phyloP scores from a whole-genome alignment of 768 basidiomycete genomes.

The Suillus brevipes region DNA sequence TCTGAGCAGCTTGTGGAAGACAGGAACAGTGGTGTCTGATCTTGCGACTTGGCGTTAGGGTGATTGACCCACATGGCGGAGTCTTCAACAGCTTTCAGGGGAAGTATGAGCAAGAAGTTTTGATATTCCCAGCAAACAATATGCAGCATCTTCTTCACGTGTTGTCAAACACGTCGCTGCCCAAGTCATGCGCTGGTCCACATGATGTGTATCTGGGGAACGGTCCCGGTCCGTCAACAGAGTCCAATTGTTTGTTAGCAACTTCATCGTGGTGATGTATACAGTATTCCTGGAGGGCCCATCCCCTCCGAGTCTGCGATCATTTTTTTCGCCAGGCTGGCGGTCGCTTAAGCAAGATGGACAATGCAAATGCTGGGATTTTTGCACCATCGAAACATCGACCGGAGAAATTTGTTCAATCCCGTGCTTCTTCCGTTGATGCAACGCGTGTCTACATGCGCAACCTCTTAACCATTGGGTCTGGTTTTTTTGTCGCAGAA shows the following conservation, averaged over 20 bases:
- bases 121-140: slow-evolving; percentile 14
- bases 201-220: neutral
- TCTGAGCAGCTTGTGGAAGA: neutral
- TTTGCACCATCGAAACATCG: neutral
- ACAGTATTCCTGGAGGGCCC: too few species aligned
- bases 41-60: neutral
- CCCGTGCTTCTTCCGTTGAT: neutral
- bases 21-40: neutral
- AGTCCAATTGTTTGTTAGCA: neutral
- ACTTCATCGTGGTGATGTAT: neutral
- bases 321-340: neutral
- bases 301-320: neutral
- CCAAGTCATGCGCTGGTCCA: slow-evolving; percentile 9
- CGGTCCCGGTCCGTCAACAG: neutral
- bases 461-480: neutral
- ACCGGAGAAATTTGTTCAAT: neutral
- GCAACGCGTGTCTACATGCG: neutral
- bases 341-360: neutral
- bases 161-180: slow-evolving; percentile 14
- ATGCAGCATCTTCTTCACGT: slow-evolving; percentile 12
- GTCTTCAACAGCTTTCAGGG: neutral
- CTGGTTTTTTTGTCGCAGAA: neutral
- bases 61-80: neutral
- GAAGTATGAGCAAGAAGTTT: neutral
- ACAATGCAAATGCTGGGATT: neutral